Evolutionary conservation across 78 protist genomes (phyloP).

Genomic region (Mantamonas sphyraenae): DNA sequence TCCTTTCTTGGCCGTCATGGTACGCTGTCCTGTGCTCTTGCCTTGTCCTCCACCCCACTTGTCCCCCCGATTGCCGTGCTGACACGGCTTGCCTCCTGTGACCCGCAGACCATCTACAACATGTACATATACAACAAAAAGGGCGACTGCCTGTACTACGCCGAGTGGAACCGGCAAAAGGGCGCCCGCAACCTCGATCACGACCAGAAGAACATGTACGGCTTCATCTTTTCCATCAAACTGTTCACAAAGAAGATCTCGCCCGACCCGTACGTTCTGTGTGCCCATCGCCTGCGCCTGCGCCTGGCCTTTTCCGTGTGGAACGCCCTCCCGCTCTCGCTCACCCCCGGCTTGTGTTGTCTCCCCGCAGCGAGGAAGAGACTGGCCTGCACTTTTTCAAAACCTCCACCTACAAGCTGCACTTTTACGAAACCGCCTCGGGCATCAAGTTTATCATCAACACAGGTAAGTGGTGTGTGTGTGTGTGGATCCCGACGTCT

Average conservation of each 20-base stretch:
- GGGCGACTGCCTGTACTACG: conserved; percentile 37
- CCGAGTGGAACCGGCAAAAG: conserved; percentile 44
- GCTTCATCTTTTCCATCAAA: conserved; percentile 46
- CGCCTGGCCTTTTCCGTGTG: neutral
- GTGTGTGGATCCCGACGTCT: too few relatives aligned
- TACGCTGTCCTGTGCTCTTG: too few relatives aligned
- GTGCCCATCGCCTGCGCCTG: neutral
- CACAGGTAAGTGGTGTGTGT: too few relatives aligned
- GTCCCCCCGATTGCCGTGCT: too few relatives aligned
- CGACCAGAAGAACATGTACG: conserved; percentile 52
- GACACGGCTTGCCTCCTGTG: too few relatives aligned
- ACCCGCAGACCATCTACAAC: conserved; percentile 4
- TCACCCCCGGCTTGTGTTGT: too few relatives aligned
- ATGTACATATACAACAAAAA: conserved; percentile 41
- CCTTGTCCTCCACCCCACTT: too few relatives aligned
- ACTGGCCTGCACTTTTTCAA: neutral
- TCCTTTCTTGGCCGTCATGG: too few relatives aligned
- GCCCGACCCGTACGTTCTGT: conserved; percentile 37
- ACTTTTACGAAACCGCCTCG: conserved; percentile 53
- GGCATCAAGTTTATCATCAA: conserved; percentile 42
- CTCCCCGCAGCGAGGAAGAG: too few relatives aligned
- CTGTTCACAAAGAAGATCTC: conserved; percentile 18
- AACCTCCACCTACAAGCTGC: conserved; percentile 47
- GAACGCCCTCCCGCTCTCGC: too few relatives aligned
- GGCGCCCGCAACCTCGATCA: conserved; percentile 25